These are phyloP conservation scores for Populus hybrid DNA, from an alignment of 441 rosid species.

Conservation along the genomic window DNA sequence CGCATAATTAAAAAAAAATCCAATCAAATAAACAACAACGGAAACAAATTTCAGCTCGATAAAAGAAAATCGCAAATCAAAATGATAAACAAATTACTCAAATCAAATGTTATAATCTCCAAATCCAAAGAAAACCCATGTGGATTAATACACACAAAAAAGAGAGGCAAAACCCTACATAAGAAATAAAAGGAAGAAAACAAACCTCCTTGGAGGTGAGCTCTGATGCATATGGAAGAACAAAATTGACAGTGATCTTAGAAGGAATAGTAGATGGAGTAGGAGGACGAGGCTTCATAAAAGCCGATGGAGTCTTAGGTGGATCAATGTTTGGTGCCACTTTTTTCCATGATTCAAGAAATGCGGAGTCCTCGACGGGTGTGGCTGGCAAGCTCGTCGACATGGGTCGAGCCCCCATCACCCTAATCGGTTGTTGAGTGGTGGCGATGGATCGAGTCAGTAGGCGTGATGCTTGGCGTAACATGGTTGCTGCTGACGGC, in stretches of 20 bases:
- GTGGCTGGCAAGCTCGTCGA: constrained; percentile 40
- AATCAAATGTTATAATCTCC: constrained; percentile 1
- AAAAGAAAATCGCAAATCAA: not conserved
- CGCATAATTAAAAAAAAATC: not conserved
- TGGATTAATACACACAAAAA: not conserved
- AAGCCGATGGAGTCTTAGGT: constrained; percentile 52
- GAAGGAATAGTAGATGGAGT: constrained; percentile 52
- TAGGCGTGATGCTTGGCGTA: constrained; percentile 61
- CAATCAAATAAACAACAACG: not conserved
- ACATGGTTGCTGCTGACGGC: constrained; percentile 39
- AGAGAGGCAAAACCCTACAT: not conserved
- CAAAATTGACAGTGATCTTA: constrained; percentile 66
- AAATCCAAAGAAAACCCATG: constrained; percentile 29
- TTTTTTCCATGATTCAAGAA: constrained; percentile 48
- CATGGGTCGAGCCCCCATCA: constrained; percentile 29
- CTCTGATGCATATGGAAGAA: constrained; percentile 58
- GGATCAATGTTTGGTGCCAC: constrained; percentile 46
- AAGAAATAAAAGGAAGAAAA: not conserved
- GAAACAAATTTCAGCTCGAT: not conserved
- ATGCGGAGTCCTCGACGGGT: constrained; percentile 27
- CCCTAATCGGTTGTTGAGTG: constrained; percentile 5
- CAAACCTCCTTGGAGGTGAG: constrained; percentile 48
- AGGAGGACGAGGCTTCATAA: constrained; percentile 45
- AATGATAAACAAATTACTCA: not conserved
- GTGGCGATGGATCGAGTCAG: constrained; percentile 40